Percentiles rank a stretch among this genome's conserved stretches.
phyloP scores from a whole-genome alignment of 2,329 filamentous ascomycete genomes.

The Fusarium pseudograminearum region DNA sequence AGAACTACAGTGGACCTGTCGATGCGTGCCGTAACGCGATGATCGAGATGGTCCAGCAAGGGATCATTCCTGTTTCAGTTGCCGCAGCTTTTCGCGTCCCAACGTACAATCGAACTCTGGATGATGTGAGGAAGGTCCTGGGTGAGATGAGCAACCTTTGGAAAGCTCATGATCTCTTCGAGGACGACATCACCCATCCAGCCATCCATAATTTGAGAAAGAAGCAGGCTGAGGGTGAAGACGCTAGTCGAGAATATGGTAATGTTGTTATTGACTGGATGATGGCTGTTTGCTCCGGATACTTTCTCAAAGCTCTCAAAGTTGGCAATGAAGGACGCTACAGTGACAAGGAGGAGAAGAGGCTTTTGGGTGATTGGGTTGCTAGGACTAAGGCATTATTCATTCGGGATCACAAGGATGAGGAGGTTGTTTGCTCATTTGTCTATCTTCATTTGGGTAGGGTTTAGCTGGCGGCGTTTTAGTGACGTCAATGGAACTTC shows the following conservation, averaged over 20 bases:
- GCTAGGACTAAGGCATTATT: background rate
- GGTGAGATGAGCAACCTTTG: background rate
- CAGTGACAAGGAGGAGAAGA: background rate
- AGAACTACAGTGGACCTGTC: slow-evolving; percentile 6
- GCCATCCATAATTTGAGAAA: background rate
- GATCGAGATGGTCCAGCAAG: slow-evolving; percentile 8
- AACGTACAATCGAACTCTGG: background rate
- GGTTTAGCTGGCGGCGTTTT: background rate
- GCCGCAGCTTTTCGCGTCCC: background rate
- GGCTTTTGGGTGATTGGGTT: background rate
- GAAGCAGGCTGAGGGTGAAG: accelerated
- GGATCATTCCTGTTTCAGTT: background rate
- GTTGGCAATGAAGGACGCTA: background rate
- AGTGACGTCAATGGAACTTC: background rate
- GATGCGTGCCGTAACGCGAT: slow-evolving; percentile 9
- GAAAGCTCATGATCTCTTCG: background rate
- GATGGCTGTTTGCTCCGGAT: slow-evolving; percentile 14
- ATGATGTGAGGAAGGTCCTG: background rate
- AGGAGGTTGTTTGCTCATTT: slow-evolving; percentile 2
- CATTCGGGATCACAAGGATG: background rate
- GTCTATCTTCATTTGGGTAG: background rate
- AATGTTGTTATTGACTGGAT: slow-evolving; percentile 5
- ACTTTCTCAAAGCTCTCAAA: slow-evolving; percentile 1
- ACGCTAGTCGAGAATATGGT: background rate
- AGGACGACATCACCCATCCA: background rate